Conservation (phyloP, 2,329 filamentous ascomycete genomes). For the Trichothecium roseum region DNA sequence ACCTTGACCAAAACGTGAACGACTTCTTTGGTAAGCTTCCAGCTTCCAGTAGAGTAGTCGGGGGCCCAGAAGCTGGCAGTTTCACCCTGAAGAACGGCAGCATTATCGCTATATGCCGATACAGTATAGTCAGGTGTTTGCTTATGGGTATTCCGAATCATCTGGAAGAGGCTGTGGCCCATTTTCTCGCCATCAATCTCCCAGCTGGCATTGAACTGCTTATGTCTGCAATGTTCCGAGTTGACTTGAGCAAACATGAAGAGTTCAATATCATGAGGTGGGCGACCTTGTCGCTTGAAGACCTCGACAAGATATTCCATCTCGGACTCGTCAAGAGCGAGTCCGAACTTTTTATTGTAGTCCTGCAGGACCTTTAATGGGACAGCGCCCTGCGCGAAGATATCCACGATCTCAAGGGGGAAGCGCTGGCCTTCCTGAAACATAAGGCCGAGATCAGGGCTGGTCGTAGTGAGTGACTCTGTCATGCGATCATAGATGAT, state of each 20-base stretch:
- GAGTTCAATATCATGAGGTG: constrained; percentile 82
- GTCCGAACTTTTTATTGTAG: constrained; percentile 74
- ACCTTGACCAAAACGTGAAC: constrained; percentile 89
- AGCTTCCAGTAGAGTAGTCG: constrained; percentile 74
- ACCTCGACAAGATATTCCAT: constrained; percentile 84
- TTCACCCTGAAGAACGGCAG: constrained; percentile 58
- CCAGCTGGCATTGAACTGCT: constrained; percentile 96
- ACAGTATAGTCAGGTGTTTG: constrained; percentile 72
- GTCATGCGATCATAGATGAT: constrained; percentile 92
- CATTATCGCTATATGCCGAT: constrained; percentile 95
- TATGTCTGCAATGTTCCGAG: constrained; percentile 79
- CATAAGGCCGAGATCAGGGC: constrained; percentile 63
- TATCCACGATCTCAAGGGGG: constrained; percentile 64
- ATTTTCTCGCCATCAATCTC: constrained; percentile 80
- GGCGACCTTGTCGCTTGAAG: constrained; percentile 33
- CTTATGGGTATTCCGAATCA: constrained; percentile 95
- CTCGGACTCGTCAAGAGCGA: constrained; percentile 79
- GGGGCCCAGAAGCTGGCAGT: constrained; percentile 63
- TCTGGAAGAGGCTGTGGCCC: constrained; percentile 75
- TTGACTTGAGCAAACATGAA: constrained; percentile 99
- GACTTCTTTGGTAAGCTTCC: constrained; percentile 76
- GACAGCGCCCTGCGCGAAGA: constrained; percentile 53
- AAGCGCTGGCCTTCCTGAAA: constrained; percentile 58
- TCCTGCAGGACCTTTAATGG: constrained; percentile 65
- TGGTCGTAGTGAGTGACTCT: constrained; percentile 58